These are phyloP conservation scores for Citrus australasica DNA, from an alignment of 345 rosid genomes.

Conservation along the genomic window DNA sequence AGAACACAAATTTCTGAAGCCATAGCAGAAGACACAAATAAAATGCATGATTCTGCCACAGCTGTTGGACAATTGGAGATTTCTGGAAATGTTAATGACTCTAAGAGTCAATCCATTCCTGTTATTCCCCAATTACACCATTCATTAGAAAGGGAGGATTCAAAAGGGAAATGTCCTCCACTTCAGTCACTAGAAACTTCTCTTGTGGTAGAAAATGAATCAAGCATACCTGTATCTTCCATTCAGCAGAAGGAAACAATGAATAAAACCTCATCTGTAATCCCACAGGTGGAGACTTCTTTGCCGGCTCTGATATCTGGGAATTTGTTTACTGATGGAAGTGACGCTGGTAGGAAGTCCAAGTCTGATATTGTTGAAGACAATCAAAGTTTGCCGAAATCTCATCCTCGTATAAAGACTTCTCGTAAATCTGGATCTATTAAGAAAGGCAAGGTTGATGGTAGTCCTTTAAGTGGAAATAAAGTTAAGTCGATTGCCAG, in stretches of 20 bases:
- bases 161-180: slow-evolving; percentile 24
- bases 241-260: slow-evolving; percentile 37
- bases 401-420: slow-evolving; percentile 55
- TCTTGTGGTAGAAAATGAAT: slow-evolving; percentile 24
- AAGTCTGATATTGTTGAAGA: slow-evolving; percentile 42
- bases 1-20: slow-evolving; percentile 26
- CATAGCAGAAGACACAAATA: slow-evolving; percentile 20
- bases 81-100: slow-evolving; percentile 25
- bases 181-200: slow-evolving; percentile 28
- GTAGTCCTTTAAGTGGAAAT: slow-evolving; percentile 32
- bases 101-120: slow-evolving; percentile 31
- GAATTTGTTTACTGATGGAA: slow-evolving; percentile 36
- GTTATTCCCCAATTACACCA: slow-evolving; percentile 22
- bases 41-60: slow-evolving; percentile 1
- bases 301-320: slow-evolving; percentile 22
- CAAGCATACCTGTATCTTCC: slow-evolving; percentile 23
- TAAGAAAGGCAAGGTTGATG: slow-evolving; percentile 55
- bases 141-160: slow-evolving; percentile 32
- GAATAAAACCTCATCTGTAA: slow-evolving; percentile 15
- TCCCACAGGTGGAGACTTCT: slow-evolving; percentile 24
- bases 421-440: slow-evolving; percentile 43
- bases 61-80: slow-evolving; percentile 22
- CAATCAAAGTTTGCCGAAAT: slow-evolving; percentile 43
- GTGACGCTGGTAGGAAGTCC: slow-evolving; percentile 34
- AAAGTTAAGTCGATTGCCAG: slow-evolving; percentile 49